These are phyloP conservation scores for Groenewaldozyma salmanticensis DNA, from an alignment of 805 yeast species.

Conservation along the genomic window DNA sequence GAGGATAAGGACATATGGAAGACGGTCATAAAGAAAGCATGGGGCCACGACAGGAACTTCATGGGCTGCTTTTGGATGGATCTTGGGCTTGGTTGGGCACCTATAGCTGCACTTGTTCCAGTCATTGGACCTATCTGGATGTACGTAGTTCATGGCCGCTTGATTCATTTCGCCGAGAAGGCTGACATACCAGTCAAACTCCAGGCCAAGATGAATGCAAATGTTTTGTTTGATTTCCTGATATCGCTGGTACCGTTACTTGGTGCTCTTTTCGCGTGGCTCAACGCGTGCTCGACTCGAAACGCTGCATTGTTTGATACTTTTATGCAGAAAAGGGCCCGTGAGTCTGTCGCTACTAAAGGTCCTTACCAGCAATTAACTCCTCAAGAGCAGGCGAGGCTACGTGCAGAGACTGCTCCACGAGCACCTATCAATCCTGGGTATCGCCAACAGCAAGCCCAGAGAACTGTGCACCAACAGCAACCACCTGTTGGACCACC, in stretches of 20 bases:
- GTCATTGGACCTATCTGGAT: constrained; percentile 75
- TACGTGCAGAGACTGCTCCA: no score
- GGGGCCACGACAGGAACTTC: constrained; percentile 79
- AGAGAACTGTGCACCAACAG: no score
- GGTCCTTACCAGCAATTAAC: constrained; percentile 14
- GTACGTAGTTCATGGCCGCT: constrained; percentile 67
- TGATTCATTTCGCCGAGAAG: constrained; percentile 51
- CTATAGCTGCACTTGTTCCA: constrained; percentile 63
- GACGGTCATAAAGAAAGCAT: constrained; percentile 62
- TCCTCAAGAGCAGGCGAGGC: no score
- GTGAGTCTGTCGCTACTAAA: constrained; percentile 10
- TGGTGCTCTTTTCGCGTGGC: constrained; percentile 71
- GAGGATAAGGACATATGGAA: constrained; percentile 65
- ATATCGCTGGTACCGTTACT: constrained; percentile 72
- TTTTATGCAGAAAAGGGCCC: constrained; percentile 23
- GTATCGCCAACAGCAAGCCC: no score
- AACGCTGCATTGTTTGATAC: constrained; percentile 76
- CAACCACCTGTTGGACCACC: no score
- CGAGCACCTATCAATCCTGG: no score
- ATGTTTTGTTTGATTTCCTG: constrained; percentile 63
- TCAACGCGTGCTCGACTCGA: constrained; percentile 78
- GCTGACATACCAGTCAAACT: constrained; percentile 49
- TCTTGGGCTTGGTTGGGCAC: constrained; percentile 72
- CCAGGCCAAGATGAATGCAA: constrained; percentile 63
- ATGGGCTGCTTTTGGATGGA: constrained; percentile 61